phyloP scores from a whole-genome alignment of 2,329 filamentous ascomycete species.

The Botrytis galanthina region DNA sequence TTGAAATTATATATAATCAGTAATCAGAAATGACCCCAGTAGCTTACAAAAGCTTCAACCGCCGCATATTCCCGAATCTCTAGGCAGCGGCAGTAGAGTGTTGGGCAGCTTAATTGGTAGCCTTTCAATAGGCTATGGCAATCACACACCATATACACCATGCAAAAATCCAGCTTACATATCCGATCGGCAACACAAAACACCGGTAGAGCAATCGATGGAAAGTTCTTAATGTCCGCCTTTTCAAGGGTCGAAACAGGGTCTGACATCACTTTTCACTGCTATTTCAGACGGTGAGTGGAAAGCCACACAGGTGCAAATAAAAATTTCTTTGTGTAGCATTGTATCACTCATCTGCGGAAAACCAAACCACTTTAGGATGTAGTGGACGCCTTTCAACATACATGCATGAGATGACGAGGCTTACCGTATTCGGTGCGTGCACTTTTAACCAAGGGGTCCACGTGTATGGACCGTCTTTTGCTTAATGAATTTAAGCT shows the following conservation, averaged over 20 bases:
- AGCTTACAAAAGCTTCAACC: constrained; percentile 1
- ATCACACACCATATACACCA: background rate
- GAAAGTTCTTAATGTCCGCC: constrained; percentile 14
- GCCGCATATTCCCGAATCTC: constrained; percentile 6
- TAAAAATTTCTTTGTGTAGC: background rate
- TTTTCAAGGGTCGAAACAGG: constrained; percentile 1
- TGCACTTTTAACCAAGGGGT: background rate
- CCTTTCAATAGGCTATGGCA: constrained; percentile 19
- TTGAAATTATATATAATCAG: constrained; percentile 20
- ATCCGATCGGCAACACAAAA: constrained; percentile 13
- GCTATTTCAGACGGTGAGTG: constrained; percentile 18
- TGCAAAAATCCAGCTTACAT: constrained; percentile 15
- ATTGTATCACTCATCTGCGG: background rate
- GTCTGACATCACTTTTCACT: constrained; percentile 5
- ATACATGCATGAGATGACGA: constrained; percentile 1
- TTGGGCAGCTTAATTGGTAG: constrained; percentile 5
- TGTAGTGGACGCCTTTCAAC: background rate
- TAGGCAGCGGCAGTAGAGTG: background rate
- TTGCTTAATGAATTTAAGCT: background rate
- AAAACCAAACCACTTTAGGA: background rate
- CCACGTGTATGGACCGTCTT: constrained; percentile 6
- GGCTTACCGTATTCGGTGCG: constrained; percentile 10
- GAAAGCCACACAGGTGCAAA: background rate
- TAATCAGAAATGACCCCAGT: constrained; percentile 10
- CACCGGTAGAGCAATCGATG: constrained; percentile 5